Base-by-base conservation (phyloP, 75 land plant species). In the Cryptomeria japonica region DNA sequence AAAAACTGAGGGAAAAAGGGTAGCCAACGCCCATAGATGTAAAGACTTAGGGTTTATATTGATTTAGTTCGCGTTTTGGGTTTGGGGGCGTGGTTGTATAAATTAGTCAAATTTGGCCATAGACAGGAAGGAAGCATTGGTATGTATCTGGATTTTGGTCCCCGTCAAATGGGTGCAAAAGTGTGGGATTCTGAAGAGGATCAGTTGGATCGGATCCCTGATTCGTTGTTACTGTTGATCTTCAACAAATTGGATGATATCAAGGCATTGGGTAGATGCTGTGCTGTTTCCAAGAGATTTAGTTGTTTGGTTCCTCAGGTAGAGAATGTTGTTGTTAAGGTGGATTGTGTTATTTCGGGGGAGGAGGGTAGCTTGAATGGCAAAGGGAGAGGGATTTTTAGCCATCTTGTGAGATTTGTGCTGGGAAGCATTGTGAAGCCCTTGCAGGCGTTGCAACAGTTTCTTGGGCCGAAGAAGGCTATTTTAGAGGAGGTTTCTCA, bases 231-330 rank as follows among this genome's bases (percentile, higher is more conserved):
- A 10, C 93, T 97, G 47, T 58, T 92, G 14, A 88, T 97, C 87
- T 93, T 97, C 89, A 97, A 97, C 95, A 91, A 88, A 88, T 86
- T 97, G 89, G 95, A 90, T 15, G 99, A 97, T 85, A 95, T 97
- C 78, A 96, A 96, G 90, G 93, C 97, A 14, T 92, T 97, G 36
- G 98, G 99, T 15, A 90, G 99, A 38, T 97, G 99, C 96, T 96
- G 93, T 87, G 95, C 93, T 37, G 97, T 97, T 34, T 96, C 97
- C 36, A 91, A 91, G 47, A 85, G 99, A n/a, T 97, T 97, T 90
- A 91, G 92, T 61, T 75, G 92, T 15, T 88, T 96, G 41, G 94
- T 93, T 73, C 91, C 94, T 4, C 92, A 93, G 87, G 99, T 95
- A 49, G 97, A 96, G 34, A 87, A 92, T 93, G 95, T 97, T 46